A percentile compares a stretch with the other conserved stretches of the same genome.
phyloP scores from a whole-genome alignment of 2,329 filamentous ascomycete species.

The Neoscytalidium dimidiatum region DNA sequence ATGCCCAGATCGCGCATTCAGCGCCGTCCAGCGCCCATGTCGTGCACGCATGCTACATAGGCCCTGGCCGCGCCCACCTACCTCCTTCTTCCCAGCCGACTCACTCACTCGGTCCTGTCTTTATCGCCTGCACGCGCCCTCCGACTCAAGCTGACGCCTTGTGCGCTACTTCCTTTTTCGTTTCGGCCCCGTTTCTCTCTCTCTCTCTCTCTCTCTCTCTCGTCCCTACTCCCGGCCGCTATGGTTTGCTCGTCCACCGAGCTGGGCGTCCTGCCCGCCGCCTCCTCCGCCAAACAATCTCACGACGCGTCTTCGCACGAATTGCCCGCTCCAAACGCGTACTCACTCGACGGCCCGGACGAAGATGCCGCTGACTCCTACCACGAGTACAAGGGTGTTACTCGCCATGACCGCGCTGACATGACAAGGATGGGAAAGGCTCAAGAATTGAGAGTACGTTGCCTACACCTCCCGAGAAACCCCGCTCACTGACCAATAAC shows the following conservation, averaged over 20 bases:
- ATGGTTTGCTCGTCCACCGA: neutral
- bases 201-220: neutral
- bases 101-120: neutral
- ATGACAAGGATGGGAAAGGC: constrained; percentile 54
- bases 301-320: neutral
- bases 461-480: neutral
- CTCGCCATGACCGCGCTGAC: constrained; percentile 30
- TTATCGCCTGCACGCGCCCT: neutral
- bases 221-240: no score
- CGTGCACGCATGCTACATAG: neutral
- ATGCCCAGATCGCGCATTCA: neutral
- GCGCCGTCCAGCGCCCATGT: no score
- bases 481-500: constrained; percentile 2
- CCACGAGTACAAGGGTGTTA: constrained; percentile 13
- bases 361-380: neutral
- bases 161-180: neutral
- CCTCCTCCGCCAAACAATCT: neutral
- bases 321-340: neutral
- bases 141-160: no score
- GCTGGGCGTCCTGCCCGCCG: neutral
- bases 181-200: neutral
- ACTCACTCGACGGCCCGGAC: neutral
- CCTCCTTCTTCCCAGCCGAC: no score
- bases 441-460: constrained; percentile 49
- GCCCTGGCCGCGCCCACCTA: neutral